Evolutionary conservation across 345 rosid species (phyloP), one percentile per base, ranked within the genome.

Genomic region (Boechera stricta): DNA sequence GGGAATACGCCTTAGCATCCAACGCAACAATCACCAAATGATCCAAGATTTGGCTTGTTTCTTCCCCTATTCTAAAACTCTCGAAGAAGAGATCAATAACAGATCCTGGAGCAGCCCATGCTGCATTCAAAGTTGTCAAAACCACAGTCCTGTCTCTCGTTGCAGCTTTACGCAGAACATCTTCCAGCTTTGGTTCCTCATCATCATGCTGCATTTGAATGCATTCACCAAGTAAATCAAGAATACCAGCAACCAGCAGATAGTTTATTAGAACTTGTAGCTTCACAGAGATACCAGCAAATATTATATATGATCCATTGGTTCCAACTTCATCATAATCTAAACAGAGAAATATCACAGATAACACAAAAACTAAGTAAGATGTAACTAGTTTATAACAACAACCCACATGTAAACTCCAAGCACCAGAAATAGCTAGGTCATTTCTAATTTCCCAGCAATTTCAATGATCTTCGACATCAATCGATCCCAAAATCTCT

Each of bases 21-120:
- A 91, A 79, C 21, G 97, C 91, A 81, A 91, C 51, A 41, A 93
- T 83, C 69, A 93, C 93, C 84, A 89, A 72, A 61, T 91, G 98
- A 36, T 84, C 80, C 82, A 93, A 77, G 56, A 93, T 87, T 79
- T 70, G 68, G 6, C 54, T 74, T 1, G 98, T 93, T 35, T 81
- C 78, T 48, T 80, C 75, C 71, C 98, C 98, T 18, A 83, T 80
- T 71, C 81, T 80, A 80, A 91, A 93, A 86, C 98, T 93, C 68
- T 84, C 86, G 4, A 93, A 82, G 81, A 93, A 90, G 38, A 91
- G 88, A 68, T 91, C 97, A 11, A 91, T 29, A 21, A 89, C 80
- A 6, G 91, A 83, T 75, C 79, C 80, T 1, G 91, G 88, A 69
- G 80, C 89, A 3, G 92, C 89, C 98, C 97, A 91, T 0, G 97